Evolutionary conservation across 495 filamentous ascomycete genomes (phyloP).

Genomic region (Pseudotulostoma volvatum): DNA sequence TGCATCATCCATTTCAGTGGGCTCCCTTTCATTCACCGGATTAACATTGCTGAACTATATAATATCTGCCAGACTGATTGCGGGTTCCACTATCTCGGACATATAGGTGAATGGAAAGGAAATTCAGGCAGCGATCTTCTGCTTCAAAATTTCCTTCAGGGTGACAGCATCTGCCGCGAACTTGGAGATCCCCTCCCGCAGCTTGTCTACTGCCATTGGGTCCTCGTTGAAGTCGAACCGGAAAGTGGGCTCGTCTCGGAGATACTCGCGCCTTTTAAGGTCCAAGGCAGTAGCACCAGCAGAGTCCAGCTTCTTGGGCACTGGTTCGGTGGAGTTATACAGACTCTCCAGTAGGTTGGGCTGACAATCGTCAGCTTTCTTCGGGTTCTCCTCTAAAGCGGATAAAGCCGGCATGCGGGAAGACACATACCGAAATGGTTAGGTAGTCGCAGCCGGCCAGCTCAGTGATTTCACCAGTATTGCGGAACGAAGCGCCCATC

Average conservation of each 20-base stretch:
- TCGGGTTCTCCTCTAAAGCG: no score
- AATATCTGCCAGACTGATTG: no score
- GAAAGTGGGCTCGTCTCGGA: constrained; percentile 78
- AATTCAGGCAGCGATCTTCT: constrained; percentile 59
- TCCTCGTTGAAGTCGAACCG: constrained; percentile 99
- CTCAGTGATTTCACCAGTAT: constrained; percentile 90
- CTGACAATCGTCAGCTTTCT: constrained; percentile 23
- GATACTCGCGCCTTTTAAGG: constrained; percentile 78
- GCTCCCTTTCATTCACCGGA: no score
- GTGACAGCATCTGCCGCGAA: constrained; percentile 92
- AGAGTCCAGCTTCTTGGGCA: constrained; percentile 87
- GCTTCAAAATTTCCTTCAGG: constrained; percentile 78
- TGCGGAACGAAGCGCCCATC: constrained; percentile 98
- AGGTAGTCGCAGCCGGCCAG: constrained; percentile 96
- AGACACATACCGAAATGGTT: constrained; percentile 69
- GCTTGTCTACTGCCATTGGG: constrained; percentile 96
- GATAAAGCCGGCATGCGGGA: no score
- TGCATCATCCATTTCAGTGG: no score
- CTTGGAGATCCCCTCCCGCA: constrained; percentile 96
- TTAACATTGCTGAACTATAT: no score
- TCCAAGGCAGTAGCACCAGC: constrained; percentile 45
- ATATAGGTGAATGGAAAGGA: no score
- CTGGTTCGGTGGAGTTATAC: constrained; percentile 55
- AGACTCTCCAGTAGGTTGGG: constrained; percentile 90
- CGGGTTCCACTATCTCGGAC: no score